These are phyloP conservation scores for Pythium angustatum DNA, from an alignment of 352 stramenopile species.

Conservation along the genomic window DNA sequence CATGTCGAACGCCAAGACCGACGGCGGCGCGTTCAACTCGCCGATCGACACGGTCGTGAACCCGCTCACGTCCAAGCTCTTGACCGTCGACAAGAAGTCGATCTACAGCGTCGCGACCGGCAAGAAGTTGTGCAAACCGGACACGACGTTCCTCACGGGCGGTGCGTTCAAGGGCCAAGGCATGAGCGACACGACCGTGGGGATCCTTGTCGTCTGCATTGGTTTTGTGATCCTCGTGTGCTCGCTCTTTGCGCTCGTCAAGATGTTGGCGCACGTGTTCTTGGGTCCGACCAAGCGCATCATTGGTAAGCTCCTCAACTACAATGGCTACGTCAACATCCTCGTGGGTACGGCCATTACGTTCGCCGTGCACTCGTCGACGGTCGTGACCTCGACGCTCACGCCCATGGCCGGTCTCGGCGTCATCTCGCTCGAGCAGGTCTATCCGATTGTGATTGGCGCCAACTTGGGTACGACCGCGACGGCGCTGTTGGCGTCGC, in stretches of 20 bases:
- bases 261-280: constrained; percentile 33
- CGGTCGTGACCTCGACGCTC: constrained; percentile 70
- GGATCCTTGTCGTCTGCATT: constrained; percentile 19
- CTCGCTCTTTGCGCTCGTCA: constrained; percentile 22
- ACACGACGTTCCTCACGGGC: constrained; percentile 3
- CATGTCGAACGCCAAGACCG: constrained; percentile 12
- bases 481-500: constrained; percentile 60
- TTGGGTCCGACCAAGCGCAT: constrained; percentile 57
- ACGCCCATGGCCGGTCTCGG: constrained; percentile 67
- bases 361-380: constrained; percentile 75
- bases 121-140: background rate
- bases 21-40: constrained; percentile 20
- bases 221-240: constrained; percentile 24
- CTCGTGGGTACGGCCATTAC: constrained; percentile 63
- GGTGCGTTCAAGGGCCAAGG: constrained; percentile 11
- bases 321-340: constrained; percentile 69
- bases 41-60: constrained; percentile 29
- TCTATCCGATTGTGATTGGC: constrained; percentile 73
- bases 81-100: constrained; percentile 20
- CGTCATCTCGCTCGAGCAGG: constrained; percentile 59
- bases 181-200: constrained; percentile 12
- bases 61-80: constrained; percentile 12
- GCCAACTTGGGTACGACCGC: constrained; percentile 82
- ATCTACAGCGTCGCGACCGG: constrained; percentile 17
- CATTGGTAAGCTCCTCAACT: constrained; percentile 71